Evolutionary conservation across 164 flowering plant species (phyloP).

Genomic region (Kingdonia uniflora): DNA sequence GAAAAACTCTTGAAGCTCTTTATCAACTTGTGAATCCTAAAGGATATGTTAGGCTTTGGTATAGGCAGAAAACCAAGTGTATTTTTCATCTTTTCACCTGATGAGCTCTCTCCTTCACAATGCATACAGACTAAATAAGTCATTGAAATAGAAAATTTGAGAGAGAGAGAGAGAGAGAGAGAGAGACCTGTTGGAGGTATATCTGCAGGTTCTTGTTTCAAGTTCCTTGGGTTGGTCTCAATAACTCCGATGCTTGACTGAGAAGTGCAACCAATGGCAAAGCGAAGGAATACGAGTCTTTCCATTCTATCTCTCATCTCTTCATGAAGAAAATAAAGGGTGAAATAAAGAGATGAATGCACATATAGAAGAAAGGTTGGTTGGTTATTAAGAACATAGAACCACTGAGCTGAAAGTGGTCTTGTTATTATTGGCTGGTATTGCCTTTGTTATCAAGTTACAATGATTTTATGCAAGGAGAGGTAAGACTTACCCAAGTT

Average conservation of each 20-base stretch:
- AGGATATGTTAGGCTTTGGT: constrained; percentile 43
- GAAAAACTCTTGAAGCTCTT: constrained; percentile 62
- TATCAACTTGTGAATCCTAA: constrained; percentile 47
- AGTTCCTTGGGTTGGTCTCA: constrained; percentile 17
- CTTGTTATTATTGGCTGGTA: constrained; percentile 23
- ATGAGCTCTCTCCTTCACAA: constrained; percentile 25
- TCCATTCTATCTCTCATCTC: constrained; percentile 58
- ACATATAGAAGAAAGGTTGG: constrained; percentile 6
- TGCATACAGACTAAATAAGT: background rate
- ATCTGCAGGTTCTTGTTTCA: constrained; percentile 16
- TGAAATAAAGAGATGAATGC: constrained; percentile 1
- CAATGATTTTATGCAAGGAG: constrained; percentile 25
- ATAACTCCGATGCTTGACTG: constrained; percentile 35
- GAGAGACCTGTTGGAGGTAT: constrained; percentile 15
- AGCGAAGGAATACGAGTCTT: constrained; percentile 54
- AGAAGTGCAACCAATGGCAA: constrained; percentile 48
- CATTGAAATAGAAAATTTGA: background rate
- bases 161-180: constrained; percentile 9
- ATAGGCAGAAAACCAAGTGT: constrained; percentile 26
- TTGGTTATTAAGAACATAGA: constrained; percentile 5
- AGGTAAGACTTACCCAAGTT: constrained; percentile 21
- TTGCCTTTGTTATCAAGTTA: constrained; percentile 36
- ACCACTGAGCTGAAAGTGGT: constrained; percentile 7
- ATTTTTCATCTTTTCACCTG: constrained; percentile 39
- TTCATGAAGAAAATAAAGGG: constrained; percentile 5